Base-by-base conservation (phyloP, 768 basidiomycete species). In the Mycena rebaudengoi region DNA sequence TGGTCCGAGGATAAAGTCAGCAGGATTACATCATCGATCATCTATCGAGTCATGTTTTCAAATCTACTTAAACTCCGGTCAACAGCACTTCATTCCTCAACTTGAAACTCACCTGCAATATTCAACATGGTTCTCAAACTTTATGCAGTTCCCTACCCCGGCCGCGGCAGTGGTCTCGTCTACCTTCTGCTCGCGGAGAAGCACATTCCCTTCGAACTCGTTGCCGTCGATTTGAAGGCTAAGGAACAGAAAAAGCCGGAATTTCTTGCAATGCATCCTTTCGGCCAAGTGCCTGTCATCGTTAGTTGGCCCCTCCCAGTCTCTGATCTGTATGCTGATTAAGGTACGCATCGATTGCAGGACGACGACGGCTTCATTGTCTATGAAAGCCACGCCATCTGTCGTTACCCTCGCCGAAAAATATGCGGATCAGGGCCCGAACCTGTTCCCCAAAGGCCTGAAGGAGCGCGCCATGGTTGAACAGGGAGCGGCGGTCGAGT, bases 121-220 rank as follows among this genome's bases (percentile, higher is more conserved):
- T 56, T 21, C 54, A 53, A 48, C 32, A 85, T 84, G 83, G 78
- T 79, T 37, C 67, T 85, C 66, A 83, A 82, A 67, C 78, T 85
- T 16, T 79, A 83, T 56, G 83, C 81, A 16, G 69, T 65, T n/a
- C 50, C 74, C 1, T 26, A 32, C 8, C 86, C 88, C 44, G 5
- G 83, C 85, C 20, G 82, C 76, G 74, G 82, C 83, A 14, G 74
- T 74, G 20, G 77, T 82, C 30, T 57, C 39, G 86, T 86, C n/a
- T 81, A 76, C 6, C 54, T 75, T 46, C 65, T 84, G 21, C 76
- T 80, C 60, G 74, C 77, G 54, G 86, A 88, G 71, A 82, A 83
- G 66, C 59, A 78, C 3, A 74, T 88, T 16, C 79, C 82, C 0
- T 88, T 82, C 69, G 81, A 84, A 65, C 35, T 86, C 48, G 64